Conservation (phyloP, 2,329 filamentous ascomycete species). For the Neophaeococcomyces aloes region DNA sequence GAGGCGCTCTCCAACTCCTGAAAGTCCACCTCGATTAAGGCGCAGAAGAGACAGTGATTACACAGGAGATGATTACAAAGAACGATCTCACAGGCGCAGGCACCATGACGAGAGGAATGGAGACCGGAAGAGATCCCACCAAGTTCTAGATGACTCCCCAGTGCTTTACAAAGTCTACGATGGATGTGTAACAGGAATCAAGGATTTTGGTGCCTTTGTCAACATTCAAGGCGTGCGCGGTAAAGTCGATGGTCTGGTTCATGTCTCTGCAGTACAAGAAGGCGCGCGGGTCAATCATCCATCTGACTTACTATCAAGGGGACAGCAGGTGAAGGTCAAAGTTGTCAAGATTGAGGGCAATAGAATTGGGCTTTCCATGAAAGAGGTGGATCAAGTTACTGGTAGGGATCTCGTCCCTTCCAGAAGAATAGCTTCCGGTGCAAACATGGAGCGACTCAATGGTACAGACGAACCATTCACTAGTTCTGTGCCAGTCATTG, state of each 20-base stretch:
- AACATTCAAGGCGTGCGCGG: constrained; percentile 79
- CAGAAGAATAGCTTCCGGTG: constrained; percentile 70
- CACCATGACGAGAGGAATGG: constrained; percentile 43
- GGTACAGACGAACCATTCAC: constrained; percentile 37
- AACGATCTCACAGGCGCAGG: constrained; percentile 23
- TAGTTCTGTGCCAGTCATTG: constrained; percentile 56
- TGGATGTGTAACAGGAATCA: constrained; percentile 80
- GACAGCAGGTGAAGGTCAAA: constrained; percentile 85
- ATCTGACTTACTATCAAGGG: constrained; percentile 69
- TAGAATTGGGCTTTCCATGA: constrained; percentile 86
- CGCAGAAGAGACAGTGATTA: constrained; percentile 39
- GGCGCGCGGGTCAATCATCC: constrained; percentile 84
- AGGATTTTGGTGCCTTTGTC: constrained; percentile 93
- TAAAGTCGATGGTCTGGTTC: constrained; percentile 85
- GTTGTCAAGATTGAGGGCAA: constrained; percentile 74
- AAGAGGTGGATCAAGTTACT: constrained; percentile 84
- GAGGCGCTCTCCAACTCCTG: constrained; percentile 43
- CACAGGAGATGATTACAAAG: constrained; percentile 28
- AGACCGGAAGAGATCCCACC: constrained; percentile 55
- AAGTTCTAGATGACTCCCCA: constrained; percentile 71
- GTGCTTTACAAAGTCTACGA: constrained; percentile 80
- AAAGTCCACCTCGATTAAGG: constrained; percentile 26
- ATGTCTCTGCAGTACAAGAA: constrained; percentile 78
- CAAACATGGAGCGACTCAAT: constrained; percentile 74
- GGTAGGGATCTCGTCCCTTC: constrained; percentile 75